Evolutionary conservation across 1,284 basidiomycete genomes (phyloP), one percentile per base, ranked within the genome.

Genomic region (Afroboletus lepidellus): DNA sequence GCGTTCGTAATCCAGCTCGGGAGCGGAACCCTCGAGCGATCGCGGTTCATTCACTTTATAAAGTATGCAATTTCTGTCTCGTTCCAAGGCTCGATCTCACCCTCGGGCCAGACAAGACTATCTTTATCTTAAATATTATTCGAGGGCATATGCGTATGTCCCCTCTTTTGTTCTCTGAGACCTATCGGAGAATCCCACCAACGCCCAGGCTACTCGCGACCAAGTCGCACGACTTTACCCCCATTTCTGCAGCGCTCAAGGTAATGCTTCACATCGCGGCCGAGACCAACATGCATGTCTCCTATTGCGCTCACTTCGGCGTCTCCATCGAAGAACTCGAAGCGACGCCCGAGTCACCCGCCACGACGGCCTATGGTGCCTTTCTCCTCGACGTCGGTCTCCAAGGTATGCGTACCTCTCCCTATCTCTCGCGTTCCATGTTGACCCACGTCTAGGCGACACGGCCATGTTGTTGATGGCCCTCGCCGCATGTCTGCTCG

Each of bases 21-120:
- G 0, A 70, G 77, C 42, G 92, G 91, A 0, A 86, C 80, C 0
- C 77, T 96, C 3, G 76, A 82, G 0, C 72, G 69, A 27, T 75
- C 82, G 25, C 75, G 77, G 24, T 97, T 98, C 70, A 66, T 90
- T 21, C 87, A 94, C 67, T 98, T 96, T 67, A 87, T 98, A 72
- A 88, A 82, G 87, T 88, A 54, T 30, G 81, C 7, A 13, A 5
- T 54, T 12, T 16, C 30, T 47, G 39, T 50, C 18, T 11, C 6
- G 32, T 29, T 23, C 9, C 13, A n/a, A 38, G 24, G 12, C 18
- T 16, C 32, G 25, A 45, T 38, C 13, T 42, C 56, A 53, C 37
- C 18, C 20, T 18, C 5, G 2, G 24, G 12, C 1, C 60, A 90
- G 88, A 59, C 88, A 90, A 62, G 88, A 90, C 62, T 90, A 90